Evolutionary conservation across 164 flowering plant genomes (phyloP), one percentile per base, ranked within the genome.

Genomic region (Vitis rupestris): DNA sequence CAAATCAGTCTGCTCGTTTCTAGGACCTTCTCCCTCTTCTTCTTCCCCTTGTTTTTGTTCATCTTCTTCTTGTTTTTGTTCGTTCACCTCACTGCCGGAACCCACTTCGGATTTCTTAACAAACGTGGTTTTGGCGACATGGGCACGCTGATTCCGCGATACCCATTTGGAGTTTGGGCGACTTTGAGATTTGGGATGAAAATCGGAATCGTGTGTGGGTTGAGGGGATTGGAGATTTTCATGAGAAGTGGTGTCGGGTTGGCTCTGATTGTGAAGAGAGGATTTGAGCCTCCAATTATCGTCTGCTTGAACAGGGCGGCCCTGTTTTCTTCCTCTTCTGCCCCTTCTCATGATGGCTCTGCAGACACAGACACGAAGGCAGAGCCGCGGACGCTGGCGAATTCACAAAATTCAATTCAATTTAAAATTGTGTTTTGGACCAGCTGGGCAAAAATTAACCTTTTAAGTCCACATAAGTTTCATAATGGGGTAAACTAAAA

Each of bases 271-370:
- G 52, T 69, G 53, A 17, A 66, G 72, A 37, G 44, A 3, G 62
- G 80, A 68, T 29, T 76, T 70, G 16, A 74, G 65, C 8, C 53
- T 58, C 80, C 83, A 77, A 1, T 10, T 30, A 1, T 68, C 73
- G 11, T 65, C 64, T 37, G 53, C 27, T 23, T 50, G 17, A 53
- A 57, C 1, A 47, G 44, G 37, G 8, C 13, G 61, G 30, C 48
- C 59, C 13, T 64, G 61, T 44, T 66, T 57, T 50, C 58, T 60
- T 52, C 71, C 67, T 55, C 53, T 65, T 58, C 74, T 66, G n/a
- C 68, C 64, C 29, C 61, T 44, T 59, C 59, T 59, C 74, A 71
- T 71, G 44, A 6, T 37, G 44, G 44, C 44, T 37, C 44, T 37
- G 44, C 7, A 3, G 7, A 37, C 44, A 37, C 5, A 37, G 44